Evolutionary conservation across 805 yeast species (phyloP).

Genomic region (Komagataella mondaviorum): DNA sequence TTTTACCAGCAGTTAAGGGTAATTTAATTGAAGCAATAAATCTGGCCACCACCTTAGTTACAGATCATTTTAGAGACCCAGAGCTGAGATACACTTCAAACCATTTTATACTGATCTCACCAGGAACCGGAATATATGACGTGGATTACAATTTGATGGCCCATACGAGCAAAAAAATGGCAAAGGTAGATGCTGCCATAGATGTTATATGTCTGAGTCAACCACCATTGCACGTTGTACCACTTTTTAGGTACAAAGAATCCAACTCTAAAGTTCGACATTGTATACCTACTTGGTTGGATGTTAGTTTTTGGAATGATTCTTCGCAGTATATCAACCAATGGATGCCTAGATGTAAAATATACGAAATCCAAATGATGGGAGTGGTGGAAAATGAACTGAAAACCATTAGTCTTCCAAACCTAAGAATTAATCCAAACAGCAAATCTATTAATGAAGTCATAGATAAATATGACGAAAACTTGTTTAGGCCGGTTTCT

Average conservation of each 20-base stretch:
- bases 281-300: slow-evolving; percentile 92
- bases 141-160: slow-evolving; percentile 71
- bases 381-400: slow-evolving; percentile 90
- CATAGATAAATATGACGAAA: slow-evolving; percentile 57
- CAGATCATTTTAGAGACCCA: slow-evolving; percentile 69
- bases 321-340: slow-evolving; percentile 29
- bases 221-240: slow-evolving; percentile 88
- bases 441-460: slow-evolving; percentile 35
- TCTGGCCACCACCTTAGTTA: slow-evolving; percentile 63
- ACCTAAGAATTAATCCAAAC: slow-evolving; percentile 25
- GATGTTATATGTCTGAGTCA: slow-evolving; percentile 82
- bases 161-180: slow-evolving; percentile 61
- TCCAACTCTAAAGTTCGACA: slow-evolving; percentile 37
- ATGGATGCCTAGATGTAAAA: slow-evolving; percentile 93
- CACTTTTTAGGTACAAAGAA: slow-evolving; percentile 65
- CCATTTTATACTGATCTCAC: slow-evolving; percentile 79
- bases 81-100: slow-evolving; percentile 83
- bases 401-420: slow-evolving; percentile 51
- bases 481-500: slow-evolving; percentile 24
- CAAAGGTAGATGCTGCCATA: slow-evolving; percentile 71
- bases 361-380: slow-evolving; percentile 96
- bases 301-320: slow-evolving; percentile 81
- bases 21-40: slow-evolving; percentile 81
- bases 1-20: slow-evolving; percentile 82
- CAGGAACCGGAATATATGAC: slow-evolving; percentile 90